These are phyloP conservation scores for Penicillium tannophilum DNA, from an alignment of 495 filamentous ascomycete genomes.

Conservation along the genomic window DNA sequence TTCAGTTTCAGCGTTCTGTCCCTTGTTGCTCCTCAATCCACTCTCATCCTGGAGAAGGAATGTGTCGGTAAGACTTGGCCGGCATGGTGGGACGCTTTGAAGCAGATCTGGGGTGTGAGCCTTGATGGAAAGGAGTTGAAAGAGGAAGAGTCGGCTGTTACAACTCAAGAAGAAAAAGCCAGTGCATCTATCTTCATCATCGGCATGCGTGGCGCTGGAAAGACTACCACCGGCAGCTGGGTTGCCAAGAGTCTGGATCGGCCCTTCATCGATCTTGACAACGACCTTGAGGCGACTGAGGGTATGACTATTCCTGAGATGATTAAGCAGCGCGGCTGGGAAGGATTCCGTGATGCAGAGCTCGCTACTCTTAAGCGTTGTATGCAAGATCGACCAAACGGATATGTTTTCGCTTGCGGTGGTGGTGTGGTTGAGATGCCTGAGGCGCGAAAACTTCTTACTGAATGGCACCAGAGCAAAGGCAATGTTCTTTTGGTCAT, in stretches of 20 bases:
- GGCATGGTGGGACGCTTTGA: constrained; percentile 93
- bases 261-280: constrained; percentile 84
- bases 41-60: constrained; percentile 82
- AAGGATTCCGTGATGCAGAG: constrained; percentile 83
- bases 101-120: constrained; percentile 70
- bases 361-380: constrained; percentile 69
- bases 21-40: constrained; percentile 69
- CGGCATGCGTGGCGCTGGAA: constrained; percentile 96
- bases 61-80: constrained; percentile 99
- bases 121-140: constrained; percentile 72
- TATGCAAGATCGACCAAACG: constrained; percentile 71
- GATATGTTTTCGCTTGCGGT: constrained; percentile 88
- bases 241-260: constrained; percentile 72
- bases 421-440: constrained; percentile 90
- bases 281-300: constrained; percentile 72
- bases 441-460: constrained; percentile 75
- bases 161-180: constrained; percentile 35
- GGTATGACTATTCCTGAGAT: constrained; percentile 82
- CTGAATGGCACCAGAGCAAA: constrained; percentile 72
- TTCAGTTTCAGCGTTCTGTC: constrained; percentile 98
- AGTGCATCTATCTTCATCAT: constrained; percentile 83
- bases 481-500: constrained; percentile 90
- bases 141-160: constrained; percentile 35
- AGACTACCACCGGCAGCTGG: constrained; percentile 90
- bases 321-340: constrained; percentile 79